phyloP scores from a whole-genome alignment of 306 rosid species.

The Malus domestica region DNA sequence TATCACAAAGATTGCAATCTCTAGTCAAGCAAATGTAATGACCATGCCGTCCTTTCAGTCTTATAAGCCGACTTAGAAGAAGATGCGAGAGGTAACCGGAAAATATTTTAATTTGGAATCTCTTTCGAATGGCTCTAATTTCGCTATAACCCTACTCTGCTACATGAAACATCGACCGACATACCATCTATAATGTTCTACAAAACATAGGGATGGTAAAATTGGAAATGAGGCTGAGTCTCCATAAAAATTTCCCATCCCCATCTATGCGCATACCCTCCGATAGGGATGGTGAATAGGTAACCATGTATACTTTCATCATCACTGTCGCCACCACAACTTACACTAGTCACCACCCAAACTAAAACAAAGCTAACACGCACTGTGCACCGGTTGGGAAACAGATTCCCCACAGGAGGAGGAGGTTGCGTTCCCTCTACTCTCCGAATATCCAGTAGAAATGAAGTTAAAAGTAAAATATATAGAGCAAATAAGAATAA shows the following conservation, averaged over 20 bases:
- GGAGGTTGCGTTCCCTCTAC: not conserved
- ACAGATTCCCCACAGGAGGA: not conserved
- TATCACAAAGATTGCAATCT: slow-evolving; percentile 13
- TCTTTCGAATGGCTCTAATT: not conserved
- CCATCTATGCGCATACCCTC: too few relatives aligned
- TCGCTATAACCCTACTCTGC: not conserved
- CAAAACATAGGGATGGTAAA: not conserved
- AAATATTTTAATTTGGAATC: not conserved
- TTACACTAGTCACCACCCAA: not conserved
- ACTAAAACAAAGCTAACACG: not conserved
- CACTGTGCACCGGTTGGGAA: too few relatives aligned
- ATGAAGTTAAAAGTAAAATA: not conserved
- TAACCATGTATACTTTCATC: not conserved
- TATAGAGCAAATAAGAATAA: slow-evolving; percentile 7
- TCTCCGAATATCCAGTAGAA: not conserved
- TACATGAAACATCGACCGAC: not conserved
- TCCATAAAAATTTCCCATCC: too few relatives aligned
- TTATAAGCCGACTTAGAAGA: slow-evolving; percentile 11
- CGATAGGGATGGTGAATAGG: not conserved
- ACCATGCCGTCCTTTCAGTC: not conserved
- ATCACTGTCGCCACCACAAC: not conserved
- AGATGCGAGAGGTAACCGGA: not conserved
- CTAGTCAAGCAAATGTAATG: not conserved
- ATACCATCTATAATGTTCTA: too few relatives aligned
- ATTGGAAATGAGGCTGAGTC: not conserved